Percentiles rank a stretch among this genome's conserved stretches.
Conservation (phyloP, 2,329 filamentous ascomycete genomes). For the Colletotrichum cordylinicola region DNA sequence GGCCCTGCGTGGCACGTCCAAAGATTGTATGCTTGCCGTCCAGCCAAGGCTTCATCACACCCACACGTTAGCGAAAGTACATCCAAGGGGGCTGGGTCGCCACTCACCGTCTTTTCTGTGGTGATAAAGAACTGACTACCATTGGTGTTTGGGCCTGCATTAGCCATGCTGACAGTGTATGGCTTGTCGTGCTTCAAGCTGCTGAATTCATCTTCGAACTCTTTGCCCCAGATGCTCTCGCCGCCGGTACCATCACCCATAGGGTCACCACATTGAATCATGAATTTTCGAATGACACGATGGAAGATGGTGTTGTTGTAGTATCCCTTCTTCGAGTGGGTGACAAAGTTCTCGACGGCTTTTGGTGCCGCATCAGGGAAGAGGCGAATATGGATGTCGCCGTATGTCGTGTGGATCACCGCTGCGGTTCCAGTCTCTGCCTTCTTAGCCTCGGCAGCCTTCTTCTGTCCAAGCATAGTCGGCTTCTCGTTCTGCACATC, state of each 20-base stretch:
- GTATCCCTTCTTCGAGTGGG: constrained; percentile 86
- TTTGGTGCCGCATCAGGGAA: constrained; percentile 94
- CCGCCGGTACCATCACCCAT: constrained; percentile 89
- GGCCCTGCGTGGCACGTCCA: constrained; percentile 84
- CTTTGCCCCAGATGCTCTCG: constrained; percentile 90
- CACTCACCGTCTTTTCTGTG: constrained; percentile 86
- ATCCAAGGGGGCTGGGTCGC: not conserved
- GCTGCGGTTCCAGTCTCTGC: constrained; percentile 80
- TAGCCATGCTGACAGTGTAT: constrained; percentile 97
- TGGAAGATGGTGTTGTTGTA: constrained; percentile 99
- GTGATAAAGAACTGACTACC: constrained; percentile 99
- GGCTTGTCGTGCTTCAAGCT: constrained; percentile 92
- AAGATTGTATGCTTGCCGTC: constrained; percentile 98
- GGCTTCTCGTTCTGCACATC: constrained; percentile 97
- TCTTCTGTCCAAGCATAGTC: constrained; percentile 65
- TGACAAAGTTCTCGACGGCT: constrained; percentile 96
- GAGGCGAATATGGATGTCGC: constrained; percentile 91
- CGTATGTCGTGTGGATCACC: constrained; percentile 88
- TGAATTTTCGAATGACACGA: constrained; percentile 95
- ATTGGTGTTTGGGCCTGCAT: constrained; percentile 94
- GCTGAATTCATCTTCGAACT: constrained; percentile 94
- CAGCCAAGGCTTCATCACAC: constrained; percentile 73
- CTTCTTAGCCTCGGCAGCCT: constrained; percentile 62
- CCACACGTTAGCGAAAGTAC: constrained; percentile 3
- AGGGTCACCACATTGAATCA: constrained; percentile 91